These are phyloP conservation scores for Pseudofabraea citricarpa DNA, from an alignment of 2,329 filamentous ascomycete genomes.

Conservation along the genomic window DNA sequence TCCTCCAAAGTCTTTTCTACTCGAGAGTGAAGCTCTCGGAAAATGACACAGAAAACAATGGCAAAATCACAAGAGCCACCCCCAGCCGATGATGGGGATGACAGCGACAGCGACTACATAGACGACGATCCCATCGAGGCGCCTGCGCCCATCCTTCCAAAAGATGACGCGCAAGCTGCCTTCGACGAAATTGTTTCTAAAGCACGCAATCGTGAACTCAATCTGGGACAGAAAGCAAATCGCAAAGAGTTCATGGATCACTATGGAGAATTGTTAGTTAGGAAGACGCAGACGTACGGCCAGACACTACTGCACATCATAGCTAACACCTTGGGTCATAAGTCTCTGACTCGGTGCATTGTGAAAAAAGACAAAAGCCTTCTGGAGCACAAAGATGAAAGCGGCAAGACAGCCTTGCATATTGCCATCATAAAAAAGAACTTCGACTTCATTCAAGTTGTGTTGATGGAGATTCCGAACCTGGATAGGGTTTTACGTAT, in stretches of 20 bases:
- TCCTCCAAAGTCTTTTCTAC: background rate
- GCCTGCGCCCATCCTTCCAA: background rate
- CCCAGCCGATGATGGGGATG: too few species aligned
- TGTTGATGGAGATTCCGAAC: constrained; percentile 9
- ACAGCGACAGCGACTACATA: too few species aligned
- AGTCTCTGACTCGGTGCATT: too few species aligned
- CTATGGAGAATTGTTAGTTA: background rate
- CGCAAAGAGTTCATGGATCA: background rate
- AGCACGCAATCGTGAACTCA: background rate
- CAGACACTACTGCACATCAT: too few species aligned
- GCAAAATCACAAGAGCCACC: too few species aligned
- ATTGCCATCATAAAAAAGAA: constrained; percentile 14
- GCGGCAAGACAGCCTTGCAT: constrained; percentile 16
- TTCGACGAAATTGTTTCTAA: background rate
- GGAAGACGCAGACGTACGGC: too few species aligned
- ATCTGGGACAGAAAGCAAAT: background rate
- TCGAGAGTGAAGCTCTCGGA: background rate
- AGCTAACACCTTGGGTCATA: too few species aligned
- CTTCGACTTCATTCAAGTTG: constrained; percentile 6
- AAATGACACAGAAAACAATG: background rate
- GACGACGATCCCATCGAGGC: too few species aligned
- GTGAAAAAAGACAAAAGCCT: too few species aligned
- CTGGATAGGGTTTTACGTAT: constrained; percentile 9
- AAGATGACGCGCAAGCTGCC: background rate
- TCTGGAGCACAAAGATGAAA: too few species aligned